Conservation (phyloP, 1,139 yeast genomes). For the Saccharomyces pastorianus region DNA sequence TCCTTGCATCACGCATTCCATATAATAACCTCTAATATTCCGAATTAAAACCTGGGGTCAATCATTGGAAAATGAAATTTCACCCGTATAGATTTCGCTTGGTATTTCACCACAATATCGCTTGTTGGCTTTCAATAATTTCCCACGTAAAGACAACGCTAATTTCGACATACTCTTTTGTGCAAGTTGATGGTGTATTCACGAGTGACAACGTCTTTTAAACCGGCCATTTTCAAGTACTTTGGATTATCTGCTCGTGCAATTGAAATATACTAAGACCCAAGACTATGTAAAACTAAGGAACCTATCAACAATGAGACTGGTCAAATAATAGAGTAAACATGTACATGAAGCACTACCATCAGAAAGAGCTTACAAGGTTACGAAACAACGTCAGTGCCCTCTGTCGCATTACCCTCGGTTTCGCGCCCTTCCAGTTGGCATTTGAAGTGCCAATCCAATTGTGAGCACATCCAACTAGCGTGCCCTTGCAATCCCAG, state of each 20-base stretch:
- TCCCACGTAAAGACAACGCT: not conserved
- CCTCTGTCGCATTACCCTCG: not conserved
- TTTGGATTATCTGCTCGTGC: not conserved
- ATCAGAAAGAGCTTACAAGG: not conserved
- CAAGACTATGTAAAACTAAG: not conserved
- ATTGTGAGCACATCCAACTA: not conserved
- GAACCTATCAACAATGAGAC: not conserved
- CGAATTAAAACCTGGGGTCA: not conserved
- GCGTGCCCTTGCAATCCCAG: not conserved
- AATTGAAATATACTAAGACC: not conserved
- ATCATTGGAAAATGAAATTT: not conserved
- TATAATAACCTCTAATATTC: not conserved
- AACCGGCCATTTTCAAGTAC: slow-evolving; percentile 64
- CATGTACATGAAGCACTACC: not conserved
- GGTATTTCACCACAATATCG: not conserved
- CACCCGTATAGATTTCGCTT: not conserved
- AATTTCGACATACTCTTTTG: slow-evolving; percentile 77
- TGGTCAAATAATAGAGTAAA: not conserved
- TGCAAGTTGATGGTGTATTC: slow-evolving; percentile 99
- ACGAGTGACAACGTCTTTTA: slow-evolving; percentile 99
- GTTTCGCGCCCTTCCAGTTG: not conserved
- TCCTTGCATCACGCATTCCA: not conserved
- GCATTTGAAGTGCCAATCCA: not conserved
- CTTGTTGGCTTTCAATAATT: not conserved
- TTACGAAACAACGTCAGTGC: not conserved